A percentile compares a stretch with the other conserved stretches of the same genome.
phyloP scores from a whole-genome alignment of 139 green algal genomes.

The Diplosphaera chodatii region DNA sequence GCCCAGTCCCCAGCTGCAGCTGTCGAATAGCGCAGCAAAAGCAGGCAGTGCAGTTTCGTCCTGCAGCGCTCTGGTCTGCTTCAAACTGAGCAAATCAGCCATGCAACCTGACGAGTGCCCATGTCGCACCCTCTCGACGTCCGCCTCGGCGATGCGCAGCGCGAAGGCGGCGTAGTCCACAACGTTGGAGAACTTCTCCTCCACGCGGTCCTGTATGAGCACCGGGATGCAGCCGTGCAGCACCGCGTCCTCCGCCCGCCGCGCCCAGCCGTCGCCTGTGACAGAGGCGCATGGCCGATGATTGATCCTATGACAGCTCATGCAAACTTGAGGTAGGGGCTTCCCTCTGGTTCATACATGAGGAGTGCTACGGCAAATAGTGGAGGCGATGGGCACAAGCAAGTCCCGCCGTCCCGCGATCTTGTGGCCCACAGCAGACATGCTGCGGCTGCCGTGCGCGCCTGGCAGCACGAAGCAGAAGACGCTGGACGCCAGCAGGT shows the following conservation, averaged over 20 bases:
- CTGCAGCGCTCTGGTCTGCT: not conserved
- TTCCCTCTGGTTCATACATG: too few species aligned
- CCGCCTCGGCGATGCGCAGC: constrained; percentile 8
- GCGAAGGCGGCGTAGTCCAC: constrained; percentile 23
- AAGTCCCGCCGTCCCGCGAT: too few species aligned
- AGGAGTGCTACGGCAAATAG: not conserved
- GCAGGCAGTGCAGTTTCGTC: not conserved
- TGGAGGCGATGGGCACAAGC: not conserved
- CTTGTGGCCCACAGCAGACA: too few species aligned
- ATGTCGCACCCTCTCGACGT: not conserved
- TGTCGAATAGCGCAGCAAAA: too few species aligned
- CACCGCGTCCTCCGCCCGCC: constrained; percentile 50
- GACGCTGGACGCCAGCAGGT: constrained; percentile 20
- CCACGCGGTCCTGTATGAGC: constrained; percentile 36
- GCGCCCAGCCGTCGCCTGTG: constrained; percentile 48
- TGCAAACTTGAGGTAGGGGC: not conserved
- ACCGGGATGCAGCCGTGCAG: constrained; percentile 73
- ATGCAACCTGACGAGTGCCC: too few species aligned
- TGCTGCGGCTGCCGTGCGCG: not conserved
- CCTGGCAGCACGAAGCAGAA: constrained; percentile 48
- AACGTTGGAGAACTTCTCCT: constrained; percentile 18
- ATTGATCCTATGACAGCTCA: not conserved
- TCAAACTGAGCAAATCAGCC: not conserved
- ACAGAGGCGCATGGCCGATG: not conserved
- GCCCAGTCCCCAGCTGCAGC: too few species aligned